Base-by-base conservation (phyloP, 2,329 filamentous ascomycete genomes). In the Diaporthe longicolla region DNA sequence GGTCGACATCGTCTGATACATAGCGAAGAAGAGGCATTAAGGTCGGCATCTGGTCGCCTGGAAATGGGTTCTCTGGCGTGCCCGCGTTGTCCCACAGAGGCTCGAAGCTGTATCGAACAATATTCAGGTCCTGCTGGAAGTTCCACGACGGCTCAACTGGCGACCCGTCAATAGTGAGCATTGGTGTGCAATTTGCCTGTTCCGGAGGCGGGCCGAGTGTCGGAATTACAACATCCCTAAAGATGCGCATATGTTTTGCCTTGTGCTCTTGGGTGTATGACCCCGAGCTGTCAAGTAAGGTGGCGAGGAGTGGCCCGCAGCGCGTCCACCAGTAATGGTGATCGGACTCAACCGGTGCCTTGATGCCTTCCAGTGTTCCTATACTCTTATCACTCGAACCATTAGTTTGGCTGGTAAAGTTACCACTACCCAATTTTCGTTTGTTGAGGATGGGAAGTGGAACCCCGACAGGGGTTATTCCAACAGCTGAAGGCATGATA, bases 51-150 rank as follows among this genome's bases (percentile, higher is more conserved):
- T 45, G n/a, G 37, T 63, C 58, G 1, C 58, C 58, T 1, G 58
- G 58, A 9, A 63, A 63, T 11, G 58, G 58, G 24, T 45, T 63
- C 8, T 63, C 58, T 21, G 58, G 24, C 21, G 58, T 63, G 3
- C 58, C 58, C 17, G 58, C 58, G 37, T 63, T 63, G 40, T 45
- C n/a, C 58, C 58, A 63, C 0, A 63, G 37, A 21, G 58, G 58
- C 21, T 63, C 58, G 37, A 63, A 63, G 40, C 58, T 63, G 58
- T 63, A 63, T 26, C 58, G 58, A 11, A 63, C 58, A 19, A 63
- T 63, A 6, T 63, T 63, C 8, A 15, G 45, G 24, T 29, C 58
- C 17, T 63, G 15, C 24, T 63, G 58, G 58, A 63, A 63, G 13
- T 63, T 63, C 58, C 58, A 63, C 4, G 37, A 63, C 1, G 58